phyloP scores from a whole-genome alignment of 163 green algal species.

The Prototheca cutis region DNA sequence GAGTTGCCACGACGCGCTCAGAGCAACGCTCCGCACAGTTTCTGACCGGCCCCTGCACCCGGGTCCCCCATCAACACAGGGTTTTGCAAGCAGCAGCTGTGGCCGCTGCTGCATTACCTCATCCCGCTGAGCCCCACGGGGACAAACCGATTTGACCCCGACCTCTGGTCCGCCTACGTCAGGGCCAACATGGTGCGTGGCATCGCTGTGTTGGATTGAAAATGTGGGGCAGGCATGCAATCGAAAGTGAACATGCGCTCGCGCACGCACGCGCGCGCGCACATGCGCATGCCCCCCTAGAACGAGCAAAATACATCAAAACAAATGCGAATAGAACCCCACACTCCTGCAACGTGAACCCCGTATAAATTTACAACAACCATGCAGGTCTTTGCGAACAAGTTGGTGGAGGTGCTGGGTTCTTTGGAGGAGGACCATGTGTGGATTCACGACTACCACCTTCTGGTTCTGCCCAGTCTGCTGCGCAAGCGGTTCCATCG shows the following conservation, averaged over 20 bases:
- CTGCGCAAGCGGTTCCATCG: constrained; percentile 85
- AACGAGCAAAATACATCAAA: too few species aligned
- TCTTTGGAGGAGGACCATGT: constrained; percentile 82
- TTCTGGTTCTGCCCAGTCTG: constrained; percentile 89
- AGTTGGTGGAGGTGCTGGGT: constrained; percentile 36
- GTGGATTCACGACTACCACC: constrained; percentile 99
- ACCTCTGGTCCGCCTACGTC: constrained; percentile 91
- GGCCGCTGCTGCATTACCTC: constrained; percentile 97
- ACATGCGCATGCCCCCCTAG: too few species aligned
- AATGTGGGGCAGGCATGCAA: background rate
- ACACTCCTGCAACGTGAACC: too few species aligned
- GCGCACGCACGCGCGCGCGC: too few species aligned
- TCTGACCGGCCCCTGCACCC: too few species aligned
- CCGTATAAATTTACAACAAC: too few species aligned
- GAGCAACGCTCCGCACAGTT: too few species aligned
- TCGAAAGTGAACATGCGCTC: too few species aligned
- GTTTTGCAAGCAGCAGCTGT: constrained; percentile 97
- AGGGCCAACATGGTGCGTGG: constrained; percentile 83
- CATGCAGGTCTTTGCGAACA: constrained; percentile 46
- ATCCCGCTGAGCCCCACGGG: constrained; percentile 71
- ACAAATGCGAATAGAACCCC: too few species aligned
- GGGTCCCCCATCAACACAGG: too few species aligned
- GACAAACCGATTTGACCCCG: constrained; percentile 70
- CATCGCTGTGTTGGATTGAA: background rate
- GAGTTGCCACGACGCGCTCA: too few species aligned